Evolutionary conservation across 1,284 basidiomycete species (phyloP).

Genomic region (Binderoboletus segoi): DNA sequence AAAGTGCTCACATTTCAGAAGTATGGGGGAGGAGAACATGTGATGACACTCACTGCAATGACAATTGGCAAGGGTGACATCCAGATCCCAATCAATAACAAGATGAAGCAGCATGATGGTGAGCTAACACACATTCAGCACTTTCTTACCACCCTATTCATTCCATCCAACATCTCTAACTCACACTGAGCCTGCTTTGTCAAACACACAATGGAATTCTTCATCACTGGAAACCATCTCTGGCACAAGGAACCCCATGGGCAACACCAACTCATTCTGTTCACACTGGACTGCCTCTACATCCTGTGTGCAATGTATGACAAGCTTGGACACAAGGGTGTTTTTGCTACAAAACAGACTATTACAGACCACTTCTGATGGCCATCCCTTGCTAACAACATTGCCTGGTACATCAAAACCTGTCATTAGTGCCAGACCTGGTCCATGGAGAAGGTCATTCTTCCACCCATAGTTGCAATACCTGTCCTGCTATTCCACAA

Average conservation of each 20-base stretch:
- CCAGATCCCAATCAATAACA: background rate
- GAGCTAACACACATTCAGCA: background rate
- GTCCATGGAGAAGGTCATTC: background rate
- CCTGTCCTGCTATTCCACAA: constrained; percentile 16
- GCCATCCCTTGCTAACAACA: background rate
- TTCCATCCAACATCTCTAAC: background rate
- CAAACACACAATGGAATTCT: background rate
- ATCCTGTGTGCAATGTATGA: background rate
- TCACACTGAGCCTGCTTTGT: background rate
- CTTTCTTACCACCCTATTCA: background rate
- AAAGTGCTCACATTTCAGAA: background rate
- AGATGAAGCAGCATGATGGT: background rate
- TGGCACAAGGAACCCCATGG: background rate
- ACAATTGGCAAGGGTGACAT: background rate
- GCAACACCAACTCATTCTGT: background rate
- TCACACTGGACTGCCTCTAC: background rate
- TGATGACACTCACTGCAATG: background rate
- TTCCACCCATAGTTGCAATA: constrained; percentile 11
- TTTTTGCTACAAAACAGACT: background rate
- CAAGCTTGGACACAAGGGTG: background rate
- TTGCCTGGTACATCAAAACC: constrained; percentile 1
- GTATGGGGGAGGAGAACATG: background rate
- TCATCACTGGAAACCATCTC: background rate
- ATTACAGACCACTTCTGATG: constrained; percentile 3
- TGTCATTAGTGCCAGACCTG: constrained; percentile 10